Base-by-base conservation (phyloP, 495 filamentous ascomycete genomes). In the Lichenothelia convexa region DNA sequence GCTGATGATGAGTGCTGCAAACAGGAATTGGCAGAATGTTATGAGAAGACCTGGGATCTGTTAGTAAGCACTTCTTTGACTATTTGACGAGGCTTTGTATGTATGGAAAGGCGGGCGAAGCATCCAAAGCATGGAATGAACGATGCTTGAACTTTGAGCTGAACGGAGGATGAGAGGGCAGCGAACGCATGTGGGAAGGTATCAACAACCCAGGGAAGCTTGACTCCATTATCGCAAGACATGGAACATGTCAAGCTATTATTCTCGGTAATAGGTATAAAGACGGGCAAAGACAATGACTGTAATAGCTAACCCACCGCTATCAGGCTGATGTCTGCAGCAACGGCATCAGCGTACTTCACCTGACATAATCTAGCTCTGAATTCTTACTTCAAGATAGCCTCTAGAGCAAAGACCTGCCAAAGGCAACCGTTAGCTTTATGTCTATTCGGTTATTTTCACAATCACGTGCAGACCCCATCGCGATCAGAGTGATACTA, bases 11-110 rank as follows among this genome's bases (percentile, higher is more conserved):
- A 80, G 43, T 17, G 82, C 70, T 20, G 87, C 81, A 48, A 93
- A 69, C 35, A 89, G 45, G 60, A 95, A 95, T 60, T 99, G 89
- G 22, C 80, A 78, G 49, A 93, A 85, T 6, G 89, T 95, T 45
- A 99, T 76, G 32, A 99, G 67, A 13, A 83, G 78, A 29, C 86
- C 83, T 84, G 46, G 15, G 31, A 17, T 19, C 3, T 26, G 36
- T 32, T 41, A 35, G 34, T 35, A 23, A 32, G 37, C 1, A 29
- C n/a, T n/a, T n/a, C n/a, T n/a, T n/a, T n/a, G n/a, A n/a, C n/a
- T n/a, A n/a, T n/a, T n/a, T n/a, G 38, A 34, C 29, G 45, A 30
- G n/a, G n/a, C n/a, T n/a, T n/a, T n/a, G n/a, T 21, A 39, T 30
- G 17, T n/a, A n/a, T n/a, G n/a, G n/a, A n/a, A n/a, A n/a, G 21